Evolutionary conservation across 2,329 filamentous ascomycete genomes (phyloP).

Genomic region (Phaeosphaeria sp.): DNA sequence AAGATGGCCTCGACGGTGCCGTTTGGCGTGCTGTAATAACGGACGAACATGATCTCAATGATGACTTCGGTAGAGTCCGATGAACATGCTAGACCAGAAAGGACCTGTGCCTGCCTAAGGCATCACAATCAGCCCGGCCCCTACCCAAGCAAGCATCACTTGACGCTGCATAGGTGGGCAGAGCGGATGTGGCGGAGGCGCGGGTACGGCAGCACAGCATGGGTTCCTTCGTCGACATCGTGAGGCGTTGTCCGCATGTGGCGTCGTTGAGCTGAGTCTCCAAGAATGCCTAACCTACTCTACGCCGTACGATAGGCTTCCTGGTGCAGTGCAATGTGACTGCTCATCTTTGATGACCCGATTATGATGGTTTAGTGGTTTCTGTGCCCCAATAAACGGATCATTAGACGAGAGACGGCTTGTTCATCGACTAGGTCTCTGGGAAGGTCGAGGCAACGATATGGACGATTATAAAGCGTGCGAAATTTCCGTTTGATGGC

Average conservation of each 20-base stretch:
- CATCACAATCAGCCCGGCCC: not conserved
- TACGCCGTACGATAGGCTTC: conserved; percentile 6
- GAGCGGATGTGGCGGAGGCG: conserved; percentile 25
- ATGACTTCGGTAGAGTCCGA: not conserved
- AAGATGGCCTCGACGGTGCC: not conserved
- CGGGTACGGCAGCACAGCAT: conserved; percentile 13
- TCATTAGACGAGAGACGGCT: conserved; percentile 27
- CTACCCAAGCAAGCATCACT: not conserved
- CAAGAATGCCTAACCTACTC: conserved; percentile 26
- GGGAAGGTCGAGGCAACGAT: conserved; percentile 14
- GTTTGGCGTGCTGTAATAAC: no score
- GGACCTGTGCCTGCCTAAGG: not conserved
- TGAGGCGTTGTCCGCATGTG: conserved; percentile 30
- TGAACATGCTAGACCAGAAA: not conserved
- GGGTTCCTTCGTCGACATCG: conserved; percentile 11
- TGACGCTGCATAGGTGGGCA: not conserved
- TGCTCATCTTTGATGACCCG: conserved; percentile 9
- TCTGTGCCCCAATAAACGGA: conserved; percentile 16
- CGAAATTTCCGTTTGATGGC: conserved; percentile 5
- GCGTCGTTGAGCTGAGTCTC: conserved; percentile 19
- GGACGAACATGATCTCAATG: not conserved
- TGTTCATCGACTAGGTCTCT: conserved; percentile 11
- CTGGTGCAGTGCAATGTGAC: conserved; percentile 28
- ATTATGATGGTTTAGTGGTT: conserved; percentile 18
- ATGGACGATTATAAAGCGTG: conserved; percentile 23